Percentiles rank a stretch among this genome's conserved stretches.
These are phyloP conservation scores for Hypomontagnella monticulosa DNA, from an alignment of 495 filamentous ascomycete genomes.

Conservation along the genomic window DNA sequence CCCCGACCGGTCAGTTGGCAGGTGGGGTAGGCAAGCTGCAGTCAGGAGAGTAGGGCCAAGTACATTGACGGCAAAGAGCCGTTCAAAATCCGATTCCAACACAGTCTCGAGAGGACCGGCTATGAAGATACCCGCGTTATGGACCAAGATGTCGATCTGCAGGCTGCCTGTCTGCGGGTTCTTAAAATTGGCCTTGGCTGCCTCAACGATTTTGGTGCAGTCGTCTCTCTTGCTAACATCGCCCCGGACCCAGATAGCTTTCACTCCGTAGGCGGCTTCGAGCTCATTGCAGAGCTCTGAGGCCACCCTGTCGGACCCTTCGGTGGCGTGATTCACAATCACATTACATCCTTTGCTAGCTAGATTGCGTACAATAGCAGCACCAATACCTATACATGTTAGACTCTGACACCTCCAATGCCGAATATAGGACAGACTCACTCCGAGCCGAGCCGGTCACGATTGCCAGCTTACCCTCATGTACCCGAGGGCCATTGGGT, in stretches of 20 bases:
- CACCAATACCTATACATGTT: constrained; percentile 75
- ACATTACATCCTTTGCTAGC: constrained; percentile 76
- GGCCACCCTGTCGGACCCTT: constrained; percentile 43
- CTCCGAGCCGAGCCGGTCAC: constrained; percentile 82
- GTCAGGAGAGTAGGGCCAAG: constrained; percentile 84
- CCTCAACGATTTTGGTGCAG: constrained; percentile 49
- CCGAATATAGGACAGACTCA: constrained; percentile 43
- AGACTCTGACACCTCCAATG: background rate
- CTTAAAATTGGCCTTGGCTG: constrained; percentile 39
- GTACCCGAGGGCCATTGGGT: background rate
- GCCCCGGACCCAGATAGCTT: constrained; percentile 51
- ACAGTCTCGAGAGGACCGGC: constrained; percentile 69
- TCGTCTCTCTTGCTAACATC: constrained; percentile 55
- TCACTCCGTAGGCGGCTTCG: constrained; percentile 51
- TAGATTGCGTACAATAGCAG: constrained; percentile 81
- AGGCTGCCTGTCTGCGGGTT: constrained; percentile 50
- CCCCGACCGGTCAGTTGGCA: constrained; percentile 77
- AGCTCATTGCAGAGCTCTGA: constrained; percentile 53
- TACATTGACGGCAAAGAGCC: constrained; percentile 84
- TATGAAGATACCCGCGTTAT: constrained; percentile 80
- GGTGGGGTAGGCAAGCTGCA: constrained; percentile 73
- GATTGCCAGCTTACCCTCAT: constrained; percentile 76
- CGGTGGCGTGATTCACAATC: constrained; percentile 75
- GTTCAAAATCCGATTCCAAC: constrained; percentile 68
- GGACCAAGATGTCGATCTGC: constrained; percentile 83